Percentiles rank a stretch among this genome's conserved stretches.
These are phyloP conservation scores for Globisporangium ultimum DNA, from an alignment of 352 stramenopile species.

Conservation along the genomic window DNA sequence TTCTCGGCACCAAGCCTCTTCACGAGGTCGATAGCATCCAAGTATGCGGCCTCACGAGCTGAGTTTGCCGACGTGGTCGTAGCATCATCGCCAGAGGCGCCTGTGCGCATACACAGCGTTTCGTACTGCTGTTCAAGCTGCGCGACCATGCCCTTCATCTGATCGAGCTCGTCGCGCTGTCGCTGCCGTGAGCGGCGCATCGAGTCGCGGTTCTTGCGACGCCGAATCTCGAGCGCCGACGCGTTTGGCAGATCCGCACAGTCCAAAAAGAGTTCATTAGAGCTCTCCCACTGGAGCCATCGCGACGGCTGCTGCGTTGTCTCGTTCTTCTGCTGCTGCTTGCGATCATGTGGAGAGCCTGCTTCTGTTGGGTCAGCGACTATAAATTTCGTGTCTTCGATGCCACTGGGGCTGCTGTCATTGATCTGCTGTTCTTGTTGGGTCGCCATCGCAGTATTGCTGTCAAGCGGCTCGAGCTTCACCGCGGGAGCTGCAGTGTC, in stretches of 20 bases:
- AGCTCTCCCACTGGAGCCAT: slow-evolving; percentile 44
- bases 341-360: neutral
- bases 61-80: slow-evolving; percentile 13
- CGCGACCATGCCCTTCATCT: slow-evolving; percentile 31
- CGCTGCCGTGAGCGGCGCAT: slow-evolving; percentile 54
- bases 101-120: slow-evolving; percentile 25
- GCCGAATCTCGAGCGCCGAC: slow-evolving; percentile 30
- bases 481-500: neutral
- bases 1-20: slow-evolving; percentile 54
- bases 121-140: slow-evolving; percentile 44
- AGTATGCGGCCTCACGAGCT: slow-evolving; percentile 17
- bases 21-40: slow-evolving; percentile 20
- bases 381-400: slow-evolving; percentile 1
- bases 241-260: slow-evolving; percentile 24
- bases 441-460: neutral
- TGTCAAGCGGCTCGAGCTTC: slow-evolving; percentile 2
- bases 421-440: neutral
- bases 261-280: slow-evolving; percentile 23
- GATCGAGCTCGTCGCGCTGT: slow-evolving; percentile 39
- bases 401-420: slow-evolving; percentile 3
- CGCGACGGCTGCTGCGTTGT: slow-evolving; percentile 20
- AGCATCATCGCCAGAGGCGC: neutral
- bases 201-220: slow-evolving; percentile 54
- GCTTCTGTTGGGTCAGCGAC: neutral
- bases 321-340: neutral